Base-by-base conservation (phyloP, 768 basidiomycete genomes). In the Suillus fuscotomentosus region DNA sequence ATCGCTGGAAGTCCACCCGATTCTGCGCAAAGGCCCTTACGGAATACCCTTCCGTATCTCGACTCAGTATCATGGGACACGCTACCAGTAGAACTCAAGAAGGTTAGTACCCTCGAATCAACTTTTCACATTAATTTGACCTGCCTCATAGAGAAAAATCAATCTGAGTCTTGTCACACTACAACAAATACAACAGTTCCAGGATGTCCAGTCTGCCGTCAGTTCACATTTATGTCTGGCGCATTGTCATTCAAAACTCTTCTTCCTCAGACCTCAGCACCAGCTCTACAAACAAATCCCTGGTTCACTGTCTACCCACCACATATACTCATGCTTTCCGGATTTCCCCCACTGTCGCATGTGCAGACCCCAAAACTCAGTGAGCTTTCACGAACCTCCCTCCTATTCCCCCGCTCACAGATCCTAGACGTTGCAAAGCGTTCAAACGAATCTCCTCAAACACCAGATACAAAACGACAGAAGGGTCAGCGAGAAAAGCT, bases 61-160 rank as follows among this genome's bases (percentile, higher is more conserved):
- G 88, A 90, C 70, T 71, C 71, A 17, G 75, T 85, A 13, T 81
- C 79, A 6, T 91, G 89, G 90, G 84, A 87, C 15, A 78, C 81
- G 3, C 72, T 92, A 3, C 85, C 89, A 0, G 39, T 62, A 3
- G 90, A 91, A 70, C 70, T 91, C 34, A 85, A 82, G 63, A 88
- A 88, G 79, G 90, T 87, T 10, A 45, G 78, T 31, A 5, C n/a
- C 59, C 20, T 20, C 27, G 11, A 8, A 15, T 17, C 1, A 45
- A 1, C 38, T 7, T 34, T 43, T 22, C 4, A 36, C 43, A 59
- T 59, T 10, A 2, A 43, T 17, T 51, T 41, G 22, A 56, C n/a
- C 22, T 41, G 6, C 22, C 47, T 63, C 61, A 7, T 63, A 91
- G 90, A 80, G 89, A 67, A 83, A 84, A 57, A 88, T 91, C 56